Base-by-base conservation (phyloP, 164 flowering plant genomes). In the Stephania cephalantha region DNA sequence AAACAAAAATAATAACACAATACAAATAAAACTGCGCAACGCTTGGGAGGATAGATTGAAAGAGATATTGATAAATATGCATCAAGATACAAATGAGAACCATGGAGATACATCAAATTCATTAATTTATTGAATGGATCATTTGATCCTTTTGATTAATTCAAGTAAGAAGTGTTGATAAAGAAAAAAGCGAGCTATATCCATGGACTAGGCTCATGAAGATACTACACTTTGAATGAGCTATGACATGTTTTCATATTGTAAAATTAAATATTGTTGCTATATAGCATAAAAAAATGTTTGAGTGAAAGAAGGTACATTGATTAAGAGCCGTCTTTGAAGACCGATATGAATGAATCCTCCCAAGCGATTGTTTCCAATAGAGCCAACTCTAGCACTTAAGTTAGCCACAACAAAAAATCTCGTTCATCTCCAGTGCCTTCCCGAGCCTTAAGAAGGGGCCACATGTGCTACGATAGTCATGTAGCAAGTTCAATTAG, bases 291-390 rank as follows among this genome's bases (percentile, higher is more conserved):
- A 4, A 50, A 74, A 25, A 31, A 61, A 69, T 3, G 18, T 15
- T 73, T 73, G 71, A 69, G 74, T 50, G 30, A 22, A 71, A 61
- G 61, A 72, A 67, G 74, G 20, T 93, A 95, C 98, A 79, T 82
- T 95, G 99, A 82, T 95, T 95, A 46, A 95, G 93, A 35, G 96
- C 96, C 77, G 96, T 9, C 79, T 95, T 95, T 68, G 99, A 95
- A 74, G 99, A 77, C 75, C 99, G 88, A 83, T 95, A 95, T n/a
- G 98, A 88, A 80, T 93, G 97, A 97, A 95, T 7, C 99, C 99
- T 55, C 99, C 98, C 29, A 95, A 83, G 67, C 75, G 83, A 81
- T 93, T 93, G 75, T 95, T 98, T 52, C 91, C 90, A 69, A 93
- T 93, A 17, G 99, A 93, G 71, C 98, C 96, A 68, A 95, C 99